Evolutionary conservation across 139 green algal species (phyloP).

Genomic region (Coelastrella sp.): DNA sequence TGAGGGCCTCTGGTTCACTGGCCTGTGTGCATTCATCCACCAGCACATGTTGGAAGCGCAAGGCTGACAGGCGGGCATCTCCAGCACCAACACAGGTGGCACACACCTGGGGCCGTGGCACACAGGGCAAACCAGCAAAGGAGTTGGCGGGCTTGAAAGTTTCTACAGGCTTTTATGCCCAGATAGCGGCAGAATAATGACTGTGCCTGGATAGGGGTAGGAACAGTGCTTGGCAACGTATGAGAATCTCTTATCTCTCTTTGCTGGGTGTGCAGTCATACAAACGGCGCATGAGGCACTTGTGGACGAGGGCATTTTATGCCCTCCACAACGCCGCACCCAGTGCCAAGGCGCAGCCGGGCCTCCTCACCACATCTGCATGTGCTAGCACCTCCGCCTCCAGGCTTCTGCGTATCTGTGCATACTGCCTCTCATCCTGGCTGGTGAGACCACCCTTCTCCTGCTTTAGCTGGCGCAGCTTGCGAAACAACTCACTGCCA

Average conservation of each 20-base stretch:
- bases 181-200: too few species aligned
- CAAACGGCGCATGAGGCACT: too few species aligned
- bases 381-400: slow-evolving; percentile 91
- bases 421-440: slow-evolving; percentile 93
- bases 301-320: too few species aligned
- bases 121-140: background rate
- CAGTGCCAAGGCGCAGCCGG: background rate
- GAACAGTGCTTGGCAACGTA: too few species aligned
- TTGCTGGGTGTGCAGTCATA: too few species aligned
- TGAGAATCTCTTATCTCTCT: too few species aligned
- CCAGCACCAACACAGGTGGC: slow-evolving; percentile 93
- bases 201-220: too few species aligned
- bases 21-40: slow-evolving; percentile 97
- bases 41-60: slow-evolving; percentile 90
- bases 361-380: slow-evolving; percentile 78
- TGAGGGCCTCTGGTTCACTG: slow-evolving; percentile 94
- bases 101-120: slow-evolving; percentile 77
- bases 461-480: slow-evolving; percentile 91
- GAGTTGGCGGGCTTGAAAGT: too few species aligned
- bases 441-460: slow-evolving; percentile 89
- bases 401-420: slow-evolving; percentile 63
- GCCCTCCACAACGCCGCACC: too few species aligned
- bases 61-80: slow-evolving; percentile 79
- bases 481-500: slow-evolving; percentile 84
- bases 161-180: background rate